Conservation (phyloP, 139 green algal species). For the Volvox reticuliferus region DNA sequence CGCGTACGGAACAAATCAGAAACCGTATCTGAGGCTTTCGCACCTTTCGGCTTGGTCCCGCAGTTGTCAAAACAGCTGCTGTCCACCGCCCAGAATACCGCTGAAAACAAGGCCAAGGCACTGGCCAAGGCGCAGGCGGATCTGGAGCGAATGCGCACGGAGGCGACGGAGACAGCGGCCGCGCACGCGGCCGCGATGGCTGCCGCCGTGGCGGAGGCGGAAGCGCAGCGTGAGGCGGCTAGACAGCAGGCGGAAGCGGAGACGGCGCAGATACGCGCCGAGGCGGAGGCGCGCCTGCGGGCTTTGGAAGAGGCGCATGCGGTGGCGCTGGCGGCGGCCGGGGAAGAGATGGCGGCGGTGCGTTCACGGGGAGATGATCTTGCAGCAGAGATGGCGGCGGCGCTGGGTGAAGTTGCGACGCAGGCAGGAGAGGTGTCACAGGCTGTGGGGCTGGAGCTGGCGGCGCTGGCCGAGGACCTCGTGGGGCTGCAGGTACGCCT, state of each 20-base stretch:
- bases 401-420: neutral
- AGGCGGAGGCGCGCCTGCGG: neutral
- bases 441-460: neutral
- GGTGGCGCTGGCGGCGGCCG: neutral
- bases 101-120: neutral
- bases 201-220: neutral
- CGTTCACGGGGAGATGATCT: no score
- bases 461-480: constrained; percentile 5
- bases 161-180: neutral
- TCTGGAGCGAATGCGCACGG: neutral
- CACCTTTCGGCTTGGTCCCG: no score
- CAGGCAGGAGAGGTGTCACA: neutral
- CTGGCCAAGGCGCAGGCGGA: constrained; percentile 27
- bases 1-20: no score
- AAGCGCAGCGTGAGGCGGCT: neutral
- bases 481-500: constrained; percentile 7
- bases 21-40: no score
- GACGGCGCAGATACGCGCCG: neutral
- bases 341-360: neutral
- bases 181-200: neutral
- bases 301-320: neutral
- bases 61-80: constrained; percentile 38
- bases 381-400: neutral
- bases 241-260: constrained; percentile 1
- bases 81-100: neutral